These are phyloP conservation scores for Elongisporangium anandrum DNA, from an alignment of 352 stramenopile species.

Conservation along the genomic window DNA sequence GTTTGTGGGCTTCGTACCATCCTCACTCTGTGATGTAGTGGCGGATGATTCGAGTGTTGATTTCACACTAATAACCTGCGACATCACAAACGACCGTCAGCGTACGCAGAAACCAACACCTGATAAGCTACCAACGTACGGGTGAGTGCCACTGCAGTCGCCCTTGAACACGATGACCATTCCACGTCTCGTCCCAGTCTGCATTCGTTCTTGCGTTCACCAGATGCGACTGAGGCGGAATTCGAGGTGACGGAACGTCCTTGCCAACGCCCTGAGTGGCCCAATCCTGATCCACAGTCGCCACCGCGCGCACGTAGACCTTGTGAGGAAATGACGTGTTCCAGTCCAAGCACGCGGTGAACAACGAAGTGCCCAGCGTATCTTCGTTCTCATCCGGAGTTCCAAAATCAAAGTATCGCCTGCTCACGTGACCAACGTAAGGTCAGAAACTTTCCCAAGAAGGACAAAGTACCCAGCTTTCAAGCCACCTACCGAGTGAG, in stretches of 20 bases:
- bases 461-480: neutral
- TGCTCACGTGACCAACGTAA: conserved; percentile 3
- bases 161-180: conserved; percentile 58
- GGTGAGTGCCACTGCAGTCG: conserved; percentile 62
- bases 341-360: conserved; percentile 59
- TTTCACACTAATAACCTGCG: conserved; percentile 35
- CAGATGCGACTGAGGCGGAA: conserved; percentile 75
- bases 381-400: conserved; percentile 31
- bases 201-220: conserved; percentile 80
- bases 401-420: conserved; percentile 58
- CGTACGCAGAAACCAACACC: neutral
- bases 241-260: conserved; percentile 48
- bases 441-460: neutral
- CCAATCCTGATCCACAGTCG: conserved; percentile 82
- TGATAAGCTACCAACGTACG: conserved; percentile 15
- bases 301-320: conserved; percentile 56
- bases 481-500: conserved; percentile 31
- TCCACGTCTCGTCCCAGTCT: conserved; percentile 56
- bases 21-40: neutral
- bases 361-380: conserved; percentile 62
- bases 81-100: neutral
- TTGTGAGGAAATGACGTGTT: conserved; percentile 17
- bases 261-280: conserved; percentile 40
- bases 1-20: neutral
- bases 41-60: neutral